Conservation (phyloP, 176 grass and related monocot genomes). For the Avena eriantha region DNA sequence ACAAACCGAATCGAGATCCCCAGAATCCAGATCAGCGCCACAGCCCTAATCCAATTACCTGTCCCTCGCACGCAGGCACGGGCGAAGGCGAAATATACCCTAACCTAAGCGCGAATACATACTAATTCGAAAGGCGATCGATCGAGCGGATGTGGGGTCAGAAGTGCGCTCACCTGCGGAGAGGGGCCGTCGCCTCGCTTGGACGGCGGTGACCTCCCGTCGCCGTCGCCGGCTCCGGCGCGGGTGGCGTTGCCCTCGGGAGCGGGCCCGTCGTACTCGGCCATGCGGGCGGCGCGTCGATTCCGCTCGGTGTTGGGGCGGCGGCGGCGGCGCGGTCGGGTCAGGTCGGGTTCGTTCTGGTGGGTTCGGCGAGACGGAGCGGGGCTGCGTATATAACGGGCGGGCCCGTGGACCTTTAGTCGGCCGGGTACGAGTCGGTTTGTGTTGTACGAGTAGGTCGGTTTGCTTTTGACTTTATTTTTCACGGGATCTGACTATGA, state of each 20-base stretch:
- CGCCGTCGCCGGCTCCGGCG: background rate
- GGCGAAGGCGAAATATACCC: background rate
- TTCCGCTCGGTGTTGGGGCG: background rate
- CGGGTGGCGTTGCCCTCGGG: background rate
- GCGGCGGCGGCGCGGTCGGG: background rate
- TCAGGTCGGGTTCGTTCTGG: background rate
- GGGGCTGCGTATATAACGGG: too few relatives aligned
- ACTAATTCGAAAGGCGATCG: background rate
- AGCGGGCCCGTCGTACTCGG: conserved; percentile 10
- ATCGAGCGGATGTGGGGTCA: background rate
- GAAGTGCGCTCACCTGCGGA: background rate
- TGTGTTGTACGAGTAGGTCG: too few relatives aligned
- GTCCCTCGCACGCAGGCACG: background rate
- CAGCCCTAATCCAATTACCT: too few relatives aligned
- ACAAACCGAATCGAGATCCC: background rate
- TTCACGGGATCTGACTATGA: too few relatives aligned
- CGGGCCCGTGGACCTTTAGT: too few relatives aligned
- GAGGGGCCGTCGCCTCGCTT: background rate
- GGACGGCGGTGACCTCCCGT: background rate
- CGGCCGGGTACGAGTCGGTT: too few relatives aligned
- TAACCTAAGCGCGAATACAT: background rate
- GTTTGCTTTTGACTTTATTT: too few relatives aligned
- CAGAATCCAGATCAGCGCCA: too few relatives aligned
- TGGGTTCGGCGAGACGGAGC: too few relatives aligned
- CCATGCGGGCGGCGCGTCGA: conserved; percentile 7